Evolutionary conservation across 768 basidiomycete species (phyloP), one percentile per base, ranked within the genome.

Genomic region (Lentinula detonsa): DNA sequence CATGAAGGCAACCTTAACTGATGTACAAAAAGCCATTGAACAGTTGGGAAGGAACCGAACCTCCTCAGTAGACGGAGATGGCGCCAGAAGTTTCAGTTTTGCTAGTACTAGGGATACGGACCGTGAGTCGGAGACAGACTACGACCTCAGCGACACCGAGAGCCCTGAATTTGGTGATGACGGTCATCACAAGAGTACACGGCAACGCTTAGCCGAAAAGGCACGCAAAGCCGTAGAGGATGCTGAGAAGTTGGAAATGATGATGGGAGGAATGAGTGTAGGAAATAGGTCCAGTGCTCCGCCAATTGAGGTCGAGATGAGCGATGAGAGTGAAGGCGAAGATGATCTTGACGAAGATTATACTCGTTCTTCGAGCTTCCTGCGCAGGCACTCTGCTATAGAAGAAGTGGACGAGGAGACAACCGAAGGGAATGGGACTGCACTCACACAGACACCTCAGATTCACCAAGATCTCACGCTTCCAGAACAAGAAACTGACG

Each of bases 11-110:
- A 96, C 93, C 2, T 81, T 95, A 80, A 93, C 89, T 2, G 93
- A 95, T 61, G 91, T 96, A 5, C 91, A 96, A 71, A 77, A 91
- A 64, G 93, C 93, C 18, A 94, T 95, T 66, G 91, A 95, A 62
- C 91, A 94, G 66, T 85, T 94, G 28, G 90, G 87, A 7, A 76
- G 79, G 49, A 75, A 75, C 34, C 73, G 72, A 23, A 68, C 64
- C 11, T 69, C 60, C 15, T 65, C 65, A 51, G 70, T 64, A 31
- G 81, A 82, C 66, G 75, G 76, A 15, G 85, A 88, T 60, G 85
- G 83, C 6, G 74, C 78, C 1, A 81, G 85, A 33, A 88, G 90
- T 66, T 91, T 91, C 71, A 90, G 89, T 66, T 94, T 93, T 68
- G 80, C 85, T 2, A 90, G 89, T 66, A 84, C 84, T 3, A 77